Conservation (phyloP, 2,329 filamentous ascomycete genomes). For the Zarea fungicola region DNA sequence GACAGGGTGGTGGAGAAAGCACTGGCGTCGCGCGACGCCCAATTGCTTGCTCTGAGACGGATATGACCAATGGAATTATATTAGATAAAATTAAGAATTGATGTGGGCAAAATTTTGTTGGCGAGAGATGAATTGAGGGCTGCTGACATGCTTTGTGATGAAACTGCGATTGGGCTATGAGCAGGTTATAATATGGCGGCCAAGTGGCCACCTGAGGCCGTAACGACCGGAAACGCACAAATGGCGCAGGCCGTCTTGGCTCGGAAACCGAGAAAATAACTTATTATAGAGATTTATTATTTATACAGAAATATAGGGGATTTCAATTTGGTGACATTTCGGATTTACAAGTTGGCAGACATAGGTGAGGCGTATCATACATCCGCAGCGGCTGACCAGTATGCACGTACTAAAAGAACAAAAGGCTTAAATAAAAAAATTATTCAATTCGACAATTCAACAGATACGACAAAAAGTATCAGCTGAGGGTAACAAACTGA, state of each 20-base stretch:
- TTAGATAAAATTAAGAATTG: too few relatives aligned
- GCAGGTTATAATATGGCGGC: too few relatives aligned
- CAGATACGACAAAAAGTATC: background rate
- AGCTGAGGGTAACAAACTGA: background rate
- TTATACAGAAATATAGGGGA: background rate
- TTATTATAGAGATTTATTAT: too few relatives aligned
- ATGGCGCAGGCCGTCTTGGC: background rate
- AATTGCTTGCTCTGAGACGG: too few relatives aligned
- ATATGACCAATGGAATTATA: too few relatives aligned
- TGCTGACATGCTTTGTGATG: too few relatives aligned
- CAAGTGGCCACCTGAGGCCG: background rate
- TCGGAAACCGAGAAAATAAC: background rate
- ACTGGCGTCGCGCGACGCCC: too few relatives aligned
- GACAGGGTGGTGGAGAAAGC: too few relatives aligned
- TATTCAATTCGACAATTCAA: background rate
- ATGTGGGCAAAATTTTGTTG: too few relatives aligned
- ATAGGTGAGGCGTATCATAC: too few relatives aligned
- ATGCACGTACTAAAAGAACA: background rate
- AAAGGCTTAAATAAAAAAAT: background rate
- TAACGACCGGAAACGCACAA: constrained; percentile 3
- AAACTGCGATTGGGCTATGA: too few relatives aligned
- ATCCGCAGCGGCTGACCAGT: background rate
- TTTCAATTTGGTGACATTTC: background rate
- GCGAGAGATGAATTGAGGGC: too few relatives aligned
- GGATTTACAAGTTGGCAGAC: background rate